phyloP scores from a whole-genome alignment of 2,329 filamentous ascomycete genomes.

The Dactylellina leptospora region DNA sequence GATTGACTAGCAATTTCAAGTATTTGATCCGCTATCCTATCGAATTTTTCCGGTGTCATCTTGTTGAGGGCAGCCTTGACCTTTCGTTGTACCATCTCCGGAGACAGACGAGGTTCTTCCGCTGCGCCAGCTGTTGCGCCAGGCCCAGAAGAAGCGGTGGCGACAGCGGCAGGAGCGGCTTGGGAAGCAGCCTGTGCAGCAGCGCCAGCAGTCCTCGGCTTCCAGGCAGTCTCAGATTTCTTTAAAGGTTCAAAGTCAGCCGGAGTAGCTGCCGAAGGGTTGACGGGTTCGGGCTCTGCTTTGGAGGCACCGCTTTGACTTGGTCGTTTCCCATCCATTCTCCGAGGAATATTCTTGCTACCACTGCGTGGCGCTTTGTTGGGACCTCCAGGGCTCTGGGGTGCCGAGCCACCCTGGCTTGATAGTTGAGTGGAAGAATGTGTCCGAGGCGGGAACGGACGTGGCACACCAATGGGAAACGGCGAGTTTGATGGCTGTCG shows the following conservation, averaged over 20 bases:
- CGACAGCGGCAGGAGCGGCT: slow-evolving; percentile 59
- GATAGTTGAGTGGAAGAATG: slow-evolving; percentile 64
- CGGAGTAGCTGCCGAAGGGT: slow-evolving; percentile 87
- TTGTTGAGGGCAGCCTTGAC: slow-evolving; percentile 99
- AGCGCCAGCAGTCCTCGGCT: slow-evolving; percentile 74
- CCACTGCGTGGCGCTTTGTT: slow-evolving; percentile 71
- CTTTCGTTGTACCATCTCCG: slow-evolving; percentile 95
- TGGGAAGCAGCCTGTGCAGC: slow-evolving; percentile 59
- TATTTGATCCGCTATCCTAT: slow-evolving; percentile 92
- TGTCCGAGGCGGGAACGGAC: slow-evolving; percentile 71
- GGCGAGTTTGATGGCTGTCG: slow-evolving; percentile 46
- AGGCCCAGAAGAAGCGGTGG: background rate
- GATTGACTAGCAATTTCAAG: slow-evolving; percentile 91
- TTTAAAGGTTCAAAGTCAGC: slow-evolving; percentile 86
- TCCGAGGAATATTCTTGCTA: slow-evolving; percentile 68
- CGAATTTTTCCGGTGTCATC: slow-evolving; percentile 99
- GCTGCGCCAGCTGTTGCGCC: slow-evolving; percentile 60
- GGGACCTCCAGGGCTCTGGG: slow-evolving; percentile 59
- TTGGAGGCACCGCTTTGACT: slow-evolving; percentile 63
- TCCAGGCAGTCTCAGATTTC: slow-evolving; percentile 82
- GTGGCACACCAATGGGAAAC: slow-evolving; percentile 59
- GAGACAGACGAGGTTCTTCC: slow-evolving; percentile 73
- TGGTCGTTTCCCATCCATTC: slow-evolving; percentile 66
- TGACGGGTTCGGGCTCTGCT: slow-evolving; percentile 69
- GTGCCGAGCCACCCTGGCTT: slow-evolving; percentile 44